phyloP scores from a whole-genome alignment of 495 filamentous ascomycete genomes.

The Cenococcum geophilum region DNA sequence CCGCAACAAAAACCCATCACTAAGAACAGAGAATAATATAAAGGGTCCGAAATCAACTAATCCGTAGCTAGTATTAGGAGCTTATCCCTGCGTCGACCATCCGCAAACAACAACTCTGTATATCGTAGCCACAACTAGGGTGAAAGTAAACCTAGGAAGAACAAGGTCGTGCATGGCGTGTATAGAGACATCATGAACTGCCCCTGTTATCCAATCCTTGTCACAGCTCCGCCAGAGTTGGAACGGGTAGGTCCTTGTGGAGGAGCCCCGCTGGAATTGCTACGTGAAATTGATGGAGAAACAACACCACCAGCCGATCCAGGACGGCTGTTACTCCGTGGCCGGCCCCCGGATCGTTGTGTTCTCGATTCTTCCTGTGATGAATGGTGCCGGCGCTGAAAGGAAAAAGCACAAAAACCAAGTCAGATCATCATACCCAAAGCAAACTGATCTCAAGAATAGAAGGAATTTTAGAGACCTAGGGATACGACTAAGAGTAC shows the following conservation, averaged over 20 bases:
- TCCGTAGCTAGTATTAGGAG: neutral
- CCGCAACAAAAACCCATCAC: neutral
- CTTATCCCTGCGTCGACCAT: neutral
- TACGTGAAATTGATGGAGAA: conserved; percentile 17
- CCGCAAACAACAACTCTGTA: neutral
- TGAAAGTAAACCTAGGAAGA: conserved; percentile 4
- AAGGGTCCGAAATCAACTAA: conserved; percentile 2
- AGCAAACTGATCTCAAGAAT: conserved; percentile 19
- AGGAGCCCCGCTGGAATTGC: conserved; percentile 12
- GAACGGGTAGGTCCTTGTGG: conserved; percentile 6
- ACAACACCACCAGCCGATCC: conserved; percentile 21
- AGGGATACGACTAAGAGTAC: conserved; percentile 32
- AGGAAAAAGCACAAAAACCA: conserved; percentile 27
- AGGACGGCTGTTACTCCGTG: conserved; percentile 32
- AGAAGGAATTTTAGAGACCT: conserved; percentile 23
- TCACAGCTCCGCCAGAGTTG: conserved; percentile 16
- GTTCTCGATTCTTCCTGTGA: conserved; percentile 22
- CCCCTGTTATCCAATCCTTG: conserved; percentile 7
- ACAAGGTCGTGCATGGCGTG: neutral
- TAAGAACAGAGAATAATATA: neutral
- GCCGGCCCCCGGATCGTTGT: conserved; percentile 21
- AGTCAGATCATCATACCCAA: conserved; percentile 29
- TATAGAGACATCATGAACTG: neutral
- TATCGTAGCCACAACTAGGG: neutral
- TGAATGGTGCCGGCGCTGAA: conserved; percentile 30